Evolutionary conservation across 225 moss, liverwort and hornwort genomes (phyloP).

Genomic region (Climacium dendroides): DNA sequence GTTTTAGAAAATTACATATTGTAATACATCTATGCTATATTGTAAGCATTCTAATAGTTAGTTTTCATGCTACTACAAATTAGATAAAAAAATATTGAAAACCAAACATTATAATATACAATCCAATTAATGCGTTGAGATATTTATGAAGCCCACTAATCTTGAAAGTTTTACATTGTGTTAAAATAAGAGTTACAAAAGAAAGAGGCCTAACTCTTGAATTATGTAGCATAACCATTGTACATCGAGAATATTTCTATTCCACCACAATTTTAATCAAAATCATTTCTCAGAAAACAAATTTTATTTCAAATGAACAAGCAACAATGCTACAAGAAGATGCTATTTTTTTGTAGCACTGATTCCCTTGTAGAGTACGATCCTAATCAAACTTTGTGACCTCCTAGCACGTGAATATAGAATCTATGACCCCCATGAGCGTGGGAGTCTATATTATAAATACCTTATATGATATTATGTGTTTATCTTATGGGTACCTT

Average conservation of each 20-base stretch:
- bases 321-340: background rate
- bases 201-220: background rate
- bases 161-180: background rate
- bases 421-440: no score
- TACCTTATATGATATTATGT: no score
- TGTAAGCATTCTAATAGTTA: background rate
- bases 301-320: background rate
- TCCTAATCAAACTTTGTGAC: no score
- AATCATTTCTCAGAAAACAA: background rate
- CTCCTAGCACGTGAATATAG: no score
- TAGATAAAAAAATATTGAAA: background rate
- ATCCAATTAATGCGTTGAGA: background rate
- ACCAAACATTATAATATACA: no score
- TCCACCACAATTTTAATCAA: background rate
- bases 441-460: no score
- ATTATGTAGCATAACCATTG: no score
- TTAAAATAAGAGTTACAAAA: background rate
- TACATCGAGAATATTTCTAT: no score
- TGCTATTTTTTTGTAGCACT: fast-evolving
- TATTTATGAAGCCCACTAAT: background rate
- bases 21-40: background rate
- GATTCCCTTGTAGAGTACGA: fast-evolving
- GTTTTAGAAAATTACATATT: background rate
- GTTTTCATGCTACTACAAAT: background rate
- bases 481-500: no score